Base-by-base conservation (phyloP, 1,139 yeast genomes). In the Saccharomyces pastorianus region DNA sequence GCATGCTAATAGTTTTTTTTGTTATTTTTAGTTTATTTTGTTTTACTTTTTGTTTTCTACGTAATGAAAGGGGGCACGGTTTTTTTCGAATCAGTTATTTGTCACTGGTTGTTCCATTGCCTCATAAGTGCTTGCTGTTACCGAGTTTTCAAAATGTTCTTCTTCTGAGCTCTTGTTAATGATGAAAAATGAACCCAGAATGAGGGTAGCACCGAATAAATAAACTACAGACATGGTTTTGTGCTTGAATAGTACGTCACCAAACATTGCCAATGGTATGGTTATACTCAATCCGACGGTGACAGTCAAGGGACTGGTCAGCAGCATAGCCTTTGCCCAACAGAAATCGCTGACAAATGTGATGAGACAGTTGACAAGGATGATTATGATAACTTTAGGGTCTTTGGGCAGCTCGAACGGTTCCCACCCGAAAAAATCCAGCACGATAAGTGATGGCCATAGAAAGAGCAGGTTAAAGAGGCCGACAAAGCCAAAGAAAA, bases 221-320 rank as follows among this genome's bases (percentile, higher is more conserved):
- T 93, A 93, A 56, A 82, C 67, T 56, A 77, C 61, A 46, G 87
- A 79, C 60, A 88, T 78, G 42, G 73, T 68, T 60, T 86, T 83
- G 38, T 81, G 81, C 65, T 87, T 85, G 60, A 90, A 73, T 3
- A 88, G 56, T 73, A 90, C 79, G 65, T 93, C 99, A 28, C 97
- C 96, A 23, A 89, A 71, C 88, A 91, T 85, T 1, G 97, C 96
- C 56, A 91, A 76, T 0, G 98, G 98, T 42, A 91, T 91, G 0
- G 97, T 88, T 62, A 91, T 82, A 23, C 95, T 85, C 48, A 91
- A 76, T 0, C 98, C 98, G n/a, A 90, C 95, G 0, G 98, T 91
- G 2, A 90, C 97, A 0, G 96, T 90, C 60, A 91, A 76, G 0
- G 98, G 98, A 50, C 93, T 84, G 1, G 97, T 91, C 66, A 91